Percentiles rank a stretch among this genome's conserved stretches.
Evolutionary conservation across 2,329 filamentous ascomycete species (phyloP).

Genomic region (Microsporum audouinii): DNA sequence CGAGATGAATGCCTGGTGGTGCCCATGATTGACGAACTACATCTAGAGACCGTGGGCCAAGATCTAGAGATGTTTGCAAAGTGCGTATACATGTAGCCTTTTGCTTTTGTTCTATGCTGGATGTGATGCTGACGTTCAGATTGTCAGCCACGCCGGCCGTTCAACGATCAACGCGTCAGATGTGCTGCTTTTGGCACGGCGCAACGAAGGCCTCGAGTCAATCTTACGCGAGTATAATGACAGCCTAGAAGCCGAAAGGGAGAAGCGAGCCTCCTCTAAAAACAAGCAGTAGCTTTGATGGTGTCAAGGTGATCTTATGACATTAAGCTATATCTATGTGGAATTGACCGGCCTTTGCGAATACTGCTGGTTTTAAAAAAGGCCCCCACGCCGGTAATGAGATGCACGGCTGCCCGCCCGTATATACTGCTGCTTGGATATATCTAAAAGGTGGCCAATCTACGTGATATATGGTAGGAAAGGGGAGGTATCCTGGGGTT

Average conservation of each 20-base stretch:
- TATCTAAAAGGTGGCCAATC: too few species aligned
- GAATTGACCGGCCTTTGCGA: too few species aligned
- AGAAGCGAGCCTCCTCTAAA: not conserved
- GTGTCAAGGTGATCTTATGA: not conserved
- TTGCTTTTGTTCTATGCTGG: not conserved
- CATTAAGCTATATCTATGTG: too few species aligned
- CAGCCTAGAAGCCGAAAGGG: conserved; percentile 13
- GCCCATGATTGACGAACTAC: not conserved
- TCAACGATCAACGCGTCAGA: conserved; percentile 73
- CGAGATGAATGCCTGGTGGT: not conserved
- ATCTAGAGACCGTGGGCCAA: conserved; percentile 41
- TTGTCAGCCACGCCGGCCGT: conserved; percentile 63
- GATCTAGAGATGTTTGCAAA: conserved; percentile 56
- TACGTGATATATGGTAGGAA: too few species aligned
- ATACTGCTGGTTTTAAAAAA: too few species aligned
- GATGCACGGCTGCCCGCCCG: too few species aligned
- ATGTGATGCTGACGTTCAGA: not conserved
- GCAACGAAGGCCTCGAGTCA: conserved; percentile 72
- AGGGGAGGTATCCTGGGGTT: too few species aligned
- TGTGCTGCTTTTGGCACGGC: conserved; percentile 71
- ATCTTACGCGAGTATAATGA: conserved; percentile 46
- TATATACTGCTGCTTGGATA: too few species aligned
- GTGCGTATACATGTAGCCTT: conserved; percentile 21
- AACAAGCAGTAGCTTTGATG: not conserved
- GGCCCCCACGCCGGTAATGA: too few species aligned